phyloP scores from a whole-genome alignment of 1,139 yeast species.

The Geotrichum carabidarum region DNA sequence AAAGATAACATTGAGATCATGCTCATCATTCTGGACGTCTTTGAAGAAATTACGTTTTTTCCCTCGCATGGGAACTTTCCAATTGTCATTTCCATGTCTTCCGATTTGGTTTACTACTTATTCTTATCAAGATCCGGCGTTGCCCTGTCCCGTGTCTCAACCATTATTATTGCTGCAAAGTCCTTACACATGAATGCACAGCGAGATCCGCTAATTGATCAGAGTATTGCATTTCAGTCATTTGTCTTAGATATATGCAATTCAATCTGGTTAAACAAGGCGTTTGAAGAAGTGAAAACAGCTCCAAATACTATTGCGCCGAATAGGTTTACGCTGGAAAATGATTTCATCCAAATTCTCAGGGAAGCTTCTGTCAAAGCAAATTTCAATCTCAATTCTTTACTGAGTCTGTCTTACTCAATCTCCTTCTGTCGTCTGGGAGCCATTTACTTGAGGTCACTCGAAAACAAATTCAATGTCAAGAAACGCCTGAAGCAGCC shows the following conservation, averaged over 20 bases:
- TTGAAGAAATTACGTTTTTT: slow-evolving; percentile 28
- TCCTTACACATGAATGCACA: slow-evolving; percentile 28
- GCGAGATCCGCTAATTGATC: slow-evolving; percentile 33
- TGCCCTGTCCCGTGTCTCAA: slow-evolving; percentile 47
- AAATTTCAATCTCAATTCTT: slow-evolving; percentile 1
- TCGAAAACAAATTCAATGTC: slow-evolving; percentile 44
- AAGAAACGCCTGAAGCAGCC: slow-evolving; percentile 47
- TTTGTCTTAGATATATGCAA: slow-evolving; percentile 18
- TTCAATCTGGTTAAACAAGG: slow-evolving; percentile 18
- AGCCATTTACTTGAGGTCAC: slow-evolving; percentile 43
- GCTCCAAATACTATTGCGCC: neutral
- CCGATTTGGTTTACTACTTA: slow-evolving; percentile 39
- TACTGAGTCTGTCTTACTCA: slow-evolving; percentile 13
- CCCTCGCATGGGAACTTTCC: slow-evolving; percentile 29
- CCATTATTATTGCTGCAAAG: slow-evolving; percentile 47
- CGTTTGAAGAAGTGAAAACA: slow-evolving; percentile 10
- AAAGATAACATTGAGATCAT: slow-evolving; percentile 25
- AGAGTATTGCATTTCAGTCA: slow-evolving; percentile 7
- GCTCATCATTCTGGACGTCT: slow-evolving; percentile 24
- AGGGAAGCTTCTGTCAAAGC: slow-evolving; percentile 2
- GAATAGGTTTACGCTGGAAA: slow-evolving; percentile 5
- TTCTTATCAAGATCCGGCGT: slow-evolving; percentile 44
- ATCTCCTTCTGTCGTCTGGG: slow-evolving; percentile 35
- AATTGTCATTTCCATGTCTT: slow-evolving; percentile 39
- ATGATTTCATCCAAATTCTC: slow-evolving; percentile 8